Evolutionary conservation across 768 basidiomycete genomes (phyloP).

Genomic region (Leccinum barrowsii): DNA sequence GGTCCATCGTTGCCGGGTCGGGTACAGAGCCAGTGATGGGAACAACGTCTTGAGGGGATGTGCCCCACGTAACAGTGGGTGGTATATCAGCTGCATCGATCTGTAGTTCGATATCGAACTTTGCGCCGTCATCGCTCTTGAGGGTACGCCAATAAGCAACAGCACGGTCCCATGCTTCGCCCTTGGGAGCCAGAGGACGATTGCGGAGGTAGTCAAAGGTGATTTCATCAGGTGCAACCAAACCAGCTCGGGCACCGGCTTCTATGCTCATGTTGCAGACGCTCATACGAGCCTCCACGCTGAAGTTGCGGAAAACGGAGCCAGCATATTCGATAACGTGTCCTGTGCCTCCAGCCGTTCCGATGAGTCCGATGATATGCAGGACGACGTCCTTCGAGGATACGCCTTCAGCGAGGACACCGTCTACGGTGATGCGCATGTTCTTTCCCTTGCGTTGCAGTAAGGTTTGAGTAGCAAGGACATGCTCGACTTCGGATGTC

Average conservation of each 20-base stretch:
- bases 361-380: constrained; percentile 86
- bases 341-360: constrained; percentile 93
- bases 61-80: constrained; percentile 92
- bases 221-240: constrained; percentile 87
- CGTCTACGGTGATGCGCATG: constrained; percentile 89
- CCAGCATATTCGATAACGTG: constrained; percentile 89
- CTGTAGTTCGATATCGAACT: constrained; percentile 78
- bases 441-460: constrained; percentile 87
- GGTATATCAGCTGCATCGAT: constrained; percentile 82
- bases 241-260: constrained; percentile 87
- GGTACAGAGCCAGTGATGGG: constrained; percentile 81
- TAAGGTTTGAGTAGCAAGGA: constrained; percentile 87
- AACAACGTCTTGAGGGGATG: constrained; percentile 85
- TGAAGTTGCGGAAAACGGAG: constrained; percentile 78
- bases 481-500: constrained; percentile 92
- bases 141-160: constrained; percentile 84
- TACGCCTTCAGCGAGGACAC: constrained; percentile 75
- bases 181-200: constrained; percentile 78
- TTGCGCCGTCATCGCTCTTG: constrained; percentile 75
- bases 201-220: constrained; percentile 82
- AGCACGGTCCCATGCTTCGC: constrained; percentile 82
- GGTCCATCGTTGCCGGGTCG: constrained; percentile 66
- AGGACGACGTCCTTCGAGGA: constrained; percentile 89
- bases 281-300: constrained; percentile 90
- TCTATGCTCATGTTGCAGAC: constrained; percentile 96